These are phyloP conservation scores for Neurospora africana DNA, from an alignment of 495 filamentous ascomycete species.

Conservation along the genomic window DNA sequence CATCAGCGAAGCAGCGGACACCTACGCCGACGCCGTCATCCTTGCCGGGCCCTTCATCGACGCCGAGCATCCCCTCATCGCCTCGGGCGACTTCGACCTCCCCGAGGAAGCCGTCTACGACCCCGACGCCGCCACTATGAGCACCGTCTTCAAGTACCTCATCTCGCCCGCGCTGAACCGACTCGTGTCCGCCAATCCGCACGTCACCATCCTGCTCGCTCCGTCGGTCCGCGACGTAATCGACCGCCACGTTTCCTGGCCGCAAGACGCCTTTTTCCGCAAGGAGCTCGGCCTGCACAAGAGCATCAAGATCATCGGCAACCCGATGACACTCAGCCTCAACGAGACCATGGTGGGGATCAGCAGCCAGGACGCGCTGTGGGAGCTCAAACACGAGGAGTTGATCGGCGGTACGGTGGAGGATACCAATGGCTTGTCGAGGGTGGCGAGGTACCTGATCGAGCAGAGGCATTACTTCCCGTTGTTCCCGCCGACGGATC, in stretches of 20 bases:
- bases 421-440: conserved; percentile 50
- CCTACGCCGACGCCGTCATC: conserved; percentile 68
- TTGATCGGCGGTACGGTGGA: conserved; percentile 43
- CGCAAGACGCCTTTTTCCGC: conserved; percentile 68
- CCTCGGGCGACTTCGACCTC: conserved; percentile 81
- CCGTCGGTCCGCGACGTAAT: conserved; percentile 81
- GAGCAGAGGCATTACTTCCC: conserved; percentile 87
- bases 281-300: conserved; percentile 66
- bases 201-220: conserved; percentile 69
- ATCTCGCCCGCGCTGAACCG: conserved; percentile 57
- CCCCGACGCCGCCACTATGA: conserved; percentile 66
- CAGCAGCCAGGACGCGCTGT: conserved; percentile 73
- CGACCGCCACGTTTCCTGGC: conserved; percentile 77
- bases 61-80: conserved; percentile 79
- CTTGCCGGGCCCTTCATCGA: conserved; percentile 85
- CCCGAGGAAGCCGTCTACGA: conserved; percentile 58
- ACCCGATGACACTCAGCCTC: conserved; percentile 73
- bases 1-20: conserved; percentile 63
- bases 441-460: conserved; percentile 62
- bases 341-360: conserved; percentile 78
- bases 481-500: conserved; percentile 66
- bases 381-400: conserved; percentile 69
- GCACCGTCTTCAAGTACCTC: conserved; percentile 71
- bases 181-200: conserved; percentile 57
- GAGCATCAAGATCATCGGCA: conserved; percentile 64